Evolutionary conservation across 75 land plant species (phyloP), one percentile per base, ranked within the genome.

Genomic region (Adiantum capillusveneris): DNA sequence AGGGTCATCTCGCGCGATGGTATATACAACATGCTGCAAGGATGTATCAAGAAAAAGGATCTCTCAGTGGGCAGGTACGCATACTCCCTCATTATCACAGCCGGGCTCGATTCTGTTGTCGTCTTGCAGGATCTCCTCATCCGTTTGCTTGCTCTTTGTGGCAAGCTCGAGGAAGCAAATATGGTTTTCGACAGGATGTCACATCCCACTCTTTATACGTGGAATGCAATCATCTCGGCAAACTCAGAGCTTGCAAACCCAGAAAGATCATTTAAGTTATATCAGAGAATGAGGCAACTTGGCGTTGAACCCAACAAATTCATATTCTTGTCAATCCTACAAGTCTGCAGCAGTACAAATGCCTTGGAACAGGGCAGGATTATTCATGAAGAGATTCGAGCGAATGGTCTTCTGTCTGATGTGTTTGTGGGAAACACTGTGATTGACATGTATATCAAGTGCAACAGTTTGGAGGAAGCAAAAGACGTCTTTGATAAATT

Each of bases 381-480:
- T 59, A 59, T n/a, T 63, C 72, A 64, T 30, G 46, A 81, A 0
- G 80, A 86, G 45, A 44, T 61, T 19, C 58, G 75, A 46, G 44
- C 31, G 9, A 27, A 70, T 29, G 75, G 73, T 50, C 16, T 72
- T 66, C 53, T 78, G 69, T 20, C 49, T 37, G 90, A 83, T 65
- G 2, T 71, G 61, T 78, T 68, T 59, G 73, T 80, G 0, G 63
- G 62, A 24, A 83, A 78, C 56, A 60, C 84, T 31, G 65, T 86
- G 57, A 61, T 83, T 31, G 76, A 75, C 60, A 70, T 75, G 79
- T 86, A 79, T 68, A 76, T 70, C 0, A 86, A 80, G 56, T 60
- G 58, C 60, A 78, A 78, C 21, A 44, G 70, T 31, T 65, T 83
- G 46, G 70, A 60, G 0, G 54, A 68, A 60, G 86, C 83, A 21